These are phyloP conservation scores for Neurospora terricola DNA, from an alignment of 495 filamentous ascomycete genomes.

Conservation along the genomic window DNA sequence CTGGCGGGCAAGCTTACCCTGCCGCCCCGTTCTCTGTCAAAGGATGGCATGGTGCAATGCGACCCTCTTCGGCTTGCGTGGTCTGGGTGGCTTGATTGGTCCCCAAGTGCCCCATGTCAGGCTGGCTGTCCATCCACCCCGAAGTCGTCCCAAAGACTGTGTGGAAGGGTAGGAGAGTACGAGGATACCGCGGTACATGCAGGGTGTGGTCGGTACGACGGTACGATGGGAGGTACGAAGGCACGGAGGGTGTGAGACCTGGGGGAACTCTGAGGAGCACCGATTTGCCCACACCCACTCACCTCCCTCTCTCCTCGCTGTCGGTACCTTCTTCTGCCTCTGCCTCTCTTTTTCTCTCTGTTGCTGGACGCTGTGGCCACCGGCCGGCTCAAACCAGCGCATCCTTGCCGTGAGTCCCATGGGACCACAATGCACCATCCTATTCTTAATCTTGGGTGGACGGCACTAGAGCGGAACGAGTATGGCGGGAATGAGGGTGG, in stretches of 20 bases:
- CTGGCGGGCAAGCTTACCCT: constrained; percentile 7
- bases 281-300: not conserved
- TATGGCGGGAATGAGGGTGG: constrained; percentile 12
- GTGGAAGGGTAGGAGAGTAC: not conserved
- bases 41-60: constrained; percentile 14
- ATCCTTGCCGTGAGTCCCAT: constrained; percentile 16
- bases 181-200: not conserved
- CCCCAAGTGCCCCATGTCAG: constrained; percentile 20
- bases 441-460: constrained; percentile 26
- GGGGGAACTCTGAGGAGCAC: not conserved
- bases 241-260: not conserved
- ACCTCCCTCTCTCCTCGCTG: not conserved
- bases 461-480: constrained; percentile 17
- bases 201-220: not conserved
- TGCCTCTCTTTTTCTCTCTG: not conserved
- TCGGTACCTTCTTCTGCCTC: constrained; percentile 1
- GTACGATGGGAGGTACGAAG: not conserved
- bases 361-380: constrained; percentile 5
- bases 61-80: constrained; percentile 21
- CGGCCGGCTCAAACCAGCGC: constrained; percentile 19
- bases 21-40: constrained; percentile 24
- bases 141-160: not conserved
- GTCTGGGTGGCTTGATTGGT: constrained; percentile 26
- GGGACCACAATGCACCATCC: constrained; percentile 21
- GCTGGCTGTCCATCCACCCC: constrained; percentile 3